Evolutionary conservation across 345 rosid genomes (phyloP).

Genomic region (Eutrema yunnanense): DNA sequence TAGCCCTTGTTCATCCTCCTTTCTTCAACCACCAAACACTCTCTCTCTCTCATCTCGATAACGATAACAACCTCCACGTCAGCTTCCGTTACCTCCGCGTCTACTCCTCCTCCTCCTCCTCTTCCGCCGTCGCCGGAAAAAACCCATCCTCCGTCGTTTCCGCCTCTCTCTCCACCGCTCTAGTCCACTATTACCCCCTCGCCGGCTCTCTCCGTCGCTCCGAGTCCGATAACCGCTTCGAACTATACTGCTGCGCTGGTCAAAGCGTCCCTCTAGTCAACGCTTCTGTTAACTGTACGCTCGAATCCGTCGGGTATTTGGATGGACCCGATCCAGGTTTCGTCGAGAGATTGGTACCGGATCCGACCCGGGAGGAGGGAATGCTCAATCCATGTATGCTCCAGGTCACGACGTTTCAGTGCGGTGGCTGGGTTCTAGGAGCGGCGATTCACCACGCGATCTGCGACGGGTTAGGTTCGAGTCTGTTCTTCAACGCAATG

Average conservation of each 20-base stretch:
- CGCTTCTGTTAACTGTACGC: slow-evolving; percentile 52
- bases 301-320: slow-evolving; percentile 44
- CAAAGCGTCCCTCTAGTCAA: slow-evolving; percentile 53
- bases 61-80: slow-evolving; percentile 57
- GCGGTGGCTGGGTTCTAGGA: slow-evolving; percentile 72
- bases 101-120: slow-evolving; percentile 29
- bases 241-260: slow-evolving; percentile 37
- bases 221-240: slow-evolving; percentile 32
- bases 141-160: slow-evolving; percentile 37
- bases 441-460: slow-evolving; percentile 64
- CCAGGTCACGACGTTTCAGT: slow-evolving; percentile 63
- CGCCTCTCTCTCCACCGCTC: slow-evolving; percentile 50
- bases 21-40: slow-evolving; percentile 45
- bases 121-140: slow-evolving; percentile 25
- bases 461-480: slow-evolving; percentile 81
- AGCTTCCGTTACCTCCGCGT: slow-evolving; percentile 78
- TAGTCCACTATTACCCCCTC: slow-evolving; percentile 61
- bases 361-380: slow-evolving; percentile 44
- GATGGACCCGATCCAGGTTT: slow-evolving; percentile 55
- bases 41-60: slow-evolving; percentile 66
- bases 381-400: slow-evolving; percentile 57
- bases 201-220: slow-evolving; percentile 41
- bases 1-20: slow-evolving; percentile 48
- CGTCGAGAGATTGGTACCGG: slow-evolving; percentile 52
- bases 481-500: slow-evolving; percentile 58